Conservation (phyloP, 352 stramenopile species). For the Globisporangium middletonii region DNA sequence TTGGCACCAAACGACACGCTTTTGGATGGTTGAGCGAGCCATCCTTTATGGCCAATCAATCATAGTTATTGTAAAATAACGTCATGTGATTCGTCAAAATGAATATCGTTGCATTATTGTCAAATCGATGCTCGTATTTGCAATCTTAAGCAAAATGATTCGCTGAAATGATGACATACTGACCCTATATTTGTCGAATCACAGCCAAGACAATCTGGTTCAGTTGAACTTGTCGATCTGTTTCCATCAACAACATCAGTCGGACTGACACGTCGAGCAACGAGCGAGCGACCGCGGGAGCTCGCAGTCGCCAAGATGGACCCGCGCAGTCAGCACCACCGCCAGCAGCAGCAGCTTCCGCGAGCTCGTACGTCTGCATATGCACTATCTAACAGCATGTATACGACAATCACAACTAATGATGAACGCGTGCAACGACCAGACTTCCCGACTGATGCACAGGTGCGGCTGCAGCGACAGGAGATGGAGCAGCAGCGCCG, state of each 20-base stretch:
- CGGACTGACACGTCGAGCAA: neutral
- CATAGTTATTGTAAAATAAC: too few species aligned
- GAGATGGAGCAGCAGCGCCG: conserved; percentile 28
- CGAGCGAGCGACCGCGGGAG: neutral
- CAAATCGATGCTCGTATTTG: neutral
- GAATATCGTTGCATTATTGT: neutral
- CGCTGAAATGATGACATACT: neutral
- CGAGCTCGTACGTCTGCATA: neutral
- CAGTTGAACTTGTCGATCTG: conserved; percentile 11
- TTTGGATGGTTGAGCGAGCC: conserved; percentile 15
- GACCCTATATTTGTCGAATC: neutral
- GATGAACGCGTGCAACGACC: neutral
- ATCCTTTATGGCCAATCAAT: conserved; percentile 8
- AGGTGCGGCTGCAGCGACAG: conserved; percentile 19
- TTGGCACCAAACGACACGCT: conserved; percentile 18
- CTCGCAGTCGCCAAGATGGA: conserved; percentile 8
- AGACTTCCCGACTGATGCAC: conserved; percentile 12
- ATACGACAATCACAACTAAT: neutral
- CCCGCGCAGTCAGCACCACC: conserved; percentile 2
- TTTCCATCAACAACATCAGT: conserved; percentile 13
- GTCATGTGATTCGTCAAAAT: neutral
- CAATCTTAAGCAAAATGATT: neutral
- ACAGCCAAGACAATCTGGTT: neutral
- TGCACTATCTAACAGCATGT: too few species aligned
- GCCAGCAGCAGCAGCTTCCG: neutral